phyloP scores from a whole-genome alignment of 1,139 yeast species.

The Hyphopichia pseudoburtonii region DNA sequence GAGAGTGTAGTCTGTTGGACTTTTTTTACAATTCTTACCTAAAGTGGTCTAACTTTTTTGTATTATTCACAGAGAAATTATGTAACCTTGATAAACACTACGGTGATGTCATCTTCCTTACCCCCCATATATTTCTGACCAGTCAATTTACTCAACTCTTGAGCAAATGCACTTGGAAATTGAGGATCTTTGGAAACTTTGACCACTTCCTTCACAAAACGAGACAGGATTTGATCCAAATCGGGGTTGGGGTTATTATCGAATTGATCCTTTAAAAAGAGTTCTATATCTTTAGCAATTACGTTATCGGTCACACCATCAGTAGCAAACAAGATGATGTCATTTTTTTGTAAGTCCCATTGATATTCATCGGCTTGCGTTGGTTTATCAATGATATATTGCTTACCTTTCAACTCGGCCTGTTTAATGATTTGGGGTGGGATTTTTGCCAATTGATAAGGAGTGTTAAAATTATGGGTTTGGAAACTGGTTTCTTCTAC shows the following conservation, averaged over 20 bases:
- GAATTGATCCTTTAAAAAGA: constrained; percentile 50
- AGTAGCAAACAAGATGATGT: constrained; percentile 81
- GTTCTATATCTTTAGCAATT: constrained; percentile 68
- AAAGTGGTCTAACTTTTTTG: no score
- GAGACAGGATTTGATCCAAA: constrained; percentile 45
- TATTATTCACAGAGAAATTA: no score
- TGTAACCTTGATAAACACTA: constrained; percentile 64
- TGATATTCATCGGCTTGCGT: constrained; percentile 49
- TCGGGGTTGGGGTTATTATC: constrained; percentile 17
- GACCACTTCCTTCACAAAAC: constrained; percentile 67
- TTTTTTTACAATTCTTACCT: no score
- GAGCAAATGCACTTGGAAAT: constrained; percentile 85
- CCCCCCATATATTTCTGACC: constrained; percentile 83
- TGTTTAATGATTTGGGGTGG: constrained; percentile 60
- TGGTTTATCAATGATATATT: constrained; percentile 60
- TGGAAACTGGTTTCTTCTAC: constrained; percentile 73
- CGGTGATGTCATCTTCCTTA: constrained; percentile 91
- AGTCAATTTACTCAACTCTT: constrained; percentile 67
- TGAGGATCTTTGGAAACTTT: constrained; percentile 68
- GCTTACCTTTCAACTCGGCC: constrained; percentile 57
- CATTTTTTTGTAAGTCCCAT: constrained; percentile 61
- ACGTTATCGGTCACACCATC: constrained; percentile 94
- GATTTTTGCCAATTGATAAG: constrained; percentile 84
- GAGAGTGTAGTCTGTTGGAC: no score
- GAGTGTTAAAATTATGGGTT: constrained; percentile 88